Base-by-base conservation (phyloP, 495 filamentous ascomycete species). In the Glarea lozoyensis region DNA sequence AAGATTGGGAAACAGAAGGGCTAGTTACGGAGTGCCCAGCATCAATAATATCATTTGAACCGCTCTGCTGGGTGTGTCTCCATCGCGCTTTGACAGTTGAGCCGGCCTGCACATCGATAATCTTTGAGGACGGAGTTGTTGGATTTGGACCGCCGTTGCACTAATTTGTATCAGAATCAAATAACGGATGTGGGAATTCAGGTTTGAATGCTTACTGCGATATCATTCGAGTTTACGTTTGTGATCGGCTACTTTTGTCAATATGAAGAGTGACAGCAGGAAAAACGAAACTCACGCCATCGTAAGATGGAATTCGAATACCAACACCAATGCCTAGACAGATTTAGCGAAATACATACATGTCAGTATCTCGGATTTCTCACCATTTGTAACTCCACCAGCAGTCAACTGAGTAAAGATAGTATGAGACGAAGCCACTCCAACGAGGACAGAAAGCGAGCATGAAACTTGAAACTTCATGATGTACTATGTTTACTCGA, bases 111-210 rank as follows among this genome's bases (percentile, higher is more conserved):
- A 75, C 70, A 9, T 63, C 61, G 40, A 75, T 69, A 50, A 63
- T 25, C 33, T 58, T 59, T 0, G 61, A 49, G 5, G 57, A 58
- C 10, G 67, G 21, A 0, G 49, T 60, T 22, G 55, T 70, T 3
- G 73, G 72, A 59, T 77, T 76, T 24, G 73, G 68, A 7, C 63
- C 58, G 15, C 73, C 73, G 49, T 77, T 76, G 61, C 73, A 76
- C 35, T 37, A 16, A 11, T 19, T 6, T n/a, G n/a, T n/a, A n/a
- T n/a, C 3, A 19, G 16, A 5, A 21, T 3, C 6, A 11, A 21
- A 10, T 5, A 37, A 7, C 10, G 7, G 5, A 21, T 4, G 11
- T 37, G 3, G 35, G 9, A n/a, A 35, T 35, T 35, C 15, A 5
- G 15, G 6, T 35, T 9, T 35, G 32, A 5, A 16, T 16, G 18